A percentile compares a stretch with the other conserved stretches of the same genome.
phyloP scores from a whole-genome alignment of 352 stramenopile genomes.

The Pythium chondricola region DNA sequence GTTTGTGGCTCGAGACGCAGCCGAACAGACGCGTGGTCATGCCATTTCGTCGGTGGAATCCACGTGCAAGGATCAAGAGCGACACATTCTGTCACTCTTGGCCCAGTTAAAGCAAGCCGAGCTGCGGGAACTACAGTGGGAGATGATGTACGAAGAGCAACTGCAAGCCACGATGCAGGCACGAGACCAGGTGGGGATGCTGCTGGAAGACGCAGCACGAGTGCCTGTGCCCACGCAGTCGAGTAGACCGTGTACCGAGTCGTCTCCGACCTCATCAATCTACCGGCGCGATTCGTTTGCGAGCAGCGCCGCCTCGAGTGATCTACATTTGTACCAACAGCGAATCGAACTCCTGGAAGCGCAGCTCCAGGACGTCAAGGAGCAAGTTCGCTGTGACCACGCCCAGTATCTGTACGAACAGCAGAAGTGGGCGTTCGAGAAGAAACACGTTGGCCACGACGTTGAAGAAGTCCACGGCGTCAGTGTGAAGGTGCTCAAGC shows the following conservation, averaged over 20 bases:
- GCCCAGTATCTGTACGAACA: slow-evolving; percentile 62
- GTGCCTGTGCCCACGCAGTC: background rate
- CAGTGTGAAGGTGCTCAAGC: slow-evolving; percentile 62
- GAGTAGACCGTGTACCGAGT: background rate
- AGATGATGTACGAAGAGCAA: slow-evolving; percentile 32
- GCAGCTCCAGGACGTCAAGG: slow-evolving; percentile 38
- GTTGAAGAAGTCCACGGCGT: slow-evolving; percentile 53
- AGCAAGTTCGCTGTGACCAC: slow-evolving; percentile 57
- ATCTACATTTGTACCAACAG: slow-evolving; percentile 27
- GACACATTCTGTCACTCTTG: too few species aligned
- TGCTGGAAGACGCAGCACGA: slow-evolving; percentile 28
- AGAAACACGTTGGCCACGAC: slow-evolving; percentile 36
- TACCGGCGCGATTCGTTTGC: slow-evolving; percentile 4
- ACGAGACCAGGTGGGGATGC: slow-evolving; percentile 32
- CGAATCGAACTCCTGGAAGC: slow-evolving; percentile 42
- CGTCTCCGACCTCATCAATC: background rate
- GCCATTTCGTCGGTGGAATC: too few species aligned
- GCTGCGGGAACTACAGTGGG: slow-evolving; percentile 30
- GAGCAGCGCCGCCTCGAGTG: slow-evolving; percentile 5
- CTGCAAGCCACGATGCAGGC: slow-evolving; percentile 14
- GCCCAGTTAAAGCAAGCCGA: slow-evolving; percentile 34
- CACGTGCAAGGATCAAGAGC: too few species aligned
- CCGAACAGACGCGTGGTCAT: too few species aligned
- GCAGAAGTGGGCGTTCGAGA: slow-evolving; percentile 47
- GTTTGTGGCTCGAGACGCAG: too few species aligned